phyloP scores from a whole-genome alignment of 352 stramenopile genomes.

The Phytopythium litorale region DNA sequence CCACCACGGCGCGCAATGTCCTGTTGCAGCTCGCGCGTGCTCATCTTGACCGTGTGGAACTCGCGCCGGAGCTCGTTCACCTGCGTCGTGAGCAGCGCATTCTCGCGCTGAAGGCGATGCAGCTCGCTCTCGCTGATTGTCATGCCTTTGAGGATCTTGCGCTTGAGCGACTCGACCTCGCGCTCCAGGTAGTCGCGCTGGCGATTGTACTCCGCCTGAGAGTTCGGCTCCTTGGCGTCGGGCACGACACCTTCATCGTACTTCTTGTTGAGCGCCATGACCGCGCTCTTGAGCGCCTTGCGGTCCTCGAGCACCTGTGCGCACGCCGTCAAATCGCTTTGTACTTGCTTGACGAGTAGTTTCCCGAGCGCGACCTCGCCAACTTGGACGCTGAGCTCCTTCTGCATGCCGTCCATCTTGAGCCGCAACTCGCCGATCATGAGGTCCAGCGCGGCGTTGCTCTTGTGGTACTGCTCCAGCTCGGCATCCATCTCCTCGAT shows the following conservation, averaged over 20 bases:
- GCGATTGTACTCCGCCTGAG: conserved; percentile 88
- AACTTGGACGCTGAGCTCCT: conserved; percentile 71
- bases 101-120: conserved; percentile 77
- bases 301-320: conserved; percentile 72
- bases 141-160: conserved; percentile 88
- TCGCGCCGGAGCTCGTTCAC: conserved; percentile 82
- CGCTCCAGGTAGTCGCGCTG: conserved; percentile 92
- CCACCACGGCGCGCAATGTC: conserved; percentile 19
- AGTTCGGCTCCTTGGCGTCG: conserved; percentile 86
- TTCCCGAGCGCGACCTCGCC: conserved; percentile 60
- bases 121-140: conserved; percentile 79
- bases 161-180: conserved; percentile 87
- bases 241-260: conserved; percentile 69
- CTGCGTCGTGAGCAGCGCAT: conserved; percentile 74
- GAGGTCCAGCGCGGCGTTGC: conserved; percentile 90
- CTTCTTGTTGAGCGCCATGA: conserved; percentile 86
- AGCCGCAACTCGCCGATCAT: conserved; percentile 93
- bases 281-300: conserved; percentile 70
- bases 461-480: conserved; percentile 95
- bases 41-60: conserved; percentile 77
- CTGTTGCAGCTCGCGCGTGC: conserved; percentile 43
- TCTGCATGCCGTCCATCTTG: conserved; percentile 93
- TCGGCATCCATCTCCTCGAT: conserved; percentile 96
- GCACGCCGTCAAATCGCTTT: conserved; percentile 69
- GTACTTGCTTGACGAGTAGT: conserved; percentile 69